Conservation (phyloP, 2,329 filamentous ascomycete species). For the Cladorrhinum sp. region DNA sequence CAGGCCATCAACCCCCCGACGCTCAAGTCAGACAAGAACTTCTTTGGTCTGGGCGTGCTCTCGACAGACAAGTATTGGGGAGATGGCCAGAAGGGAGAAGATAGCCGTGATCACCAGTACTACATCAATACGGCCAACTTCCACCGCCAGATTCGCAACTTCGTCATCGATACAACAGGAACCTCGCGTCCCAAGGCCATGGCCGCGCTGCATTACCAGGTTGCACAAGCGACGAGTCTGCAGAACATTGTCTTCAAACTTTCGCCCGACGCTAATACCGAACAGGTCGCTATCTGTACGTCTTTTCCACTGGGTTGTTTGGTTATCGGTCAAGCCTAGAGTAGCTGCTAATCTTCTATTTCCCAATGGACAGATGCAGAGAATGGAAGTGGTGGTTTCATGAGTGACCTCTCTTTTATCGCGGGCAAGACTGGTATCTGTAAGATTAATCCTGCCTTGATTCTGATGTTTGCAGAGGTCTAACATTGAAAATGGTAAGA, state of each 20-base stretch:
- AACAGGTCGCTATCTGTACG: constrained; percentile 5
- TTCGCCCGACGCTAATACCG: no score
- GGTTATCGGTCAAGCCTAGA: background rate
- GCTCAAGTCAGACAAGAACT: constrained; percentile 1
- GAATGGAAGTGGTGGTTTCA: constrained; percentile 56
- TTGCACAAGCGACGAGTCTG: constrained; percentile 36
- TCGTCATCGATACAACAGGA: constrained; percentile 11
- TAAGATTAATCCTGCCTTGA: background rate
- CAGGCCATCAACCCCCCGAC: constrained; percentile 4
- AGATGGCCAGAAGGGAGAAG: background rate
- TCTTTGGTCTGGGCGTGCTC: constrained; percentile 15
- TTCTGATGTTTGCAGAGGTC: background rate
- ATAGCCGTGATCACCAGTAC: constrained; percentile 4
- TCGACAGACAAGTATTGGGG: constrained; percentile 14
- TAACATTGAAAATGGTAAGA: background rate
- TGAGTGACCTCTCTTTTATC: background rate
- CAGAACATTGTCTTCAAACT: constrained; percentile 50
- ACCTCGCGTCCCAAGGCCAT: background rate
- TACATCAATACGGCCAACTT: constrained; percentile 20
- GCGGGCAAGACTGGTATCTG: background rate
- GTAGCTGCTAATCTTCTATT: constrained; percentile 37
- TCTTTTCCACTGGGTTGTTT: no score
- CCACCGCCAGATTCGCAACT: constrained; percentile 14
- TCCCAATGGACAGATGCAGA: constrained; percentile 42
- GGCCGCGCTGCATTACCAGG: constrained; percentile 24